Base-by-base conservation (phyloP, 2,329 filamentous ascomycete genomes). In the Aotearoamyces nothofagi region DNA sequence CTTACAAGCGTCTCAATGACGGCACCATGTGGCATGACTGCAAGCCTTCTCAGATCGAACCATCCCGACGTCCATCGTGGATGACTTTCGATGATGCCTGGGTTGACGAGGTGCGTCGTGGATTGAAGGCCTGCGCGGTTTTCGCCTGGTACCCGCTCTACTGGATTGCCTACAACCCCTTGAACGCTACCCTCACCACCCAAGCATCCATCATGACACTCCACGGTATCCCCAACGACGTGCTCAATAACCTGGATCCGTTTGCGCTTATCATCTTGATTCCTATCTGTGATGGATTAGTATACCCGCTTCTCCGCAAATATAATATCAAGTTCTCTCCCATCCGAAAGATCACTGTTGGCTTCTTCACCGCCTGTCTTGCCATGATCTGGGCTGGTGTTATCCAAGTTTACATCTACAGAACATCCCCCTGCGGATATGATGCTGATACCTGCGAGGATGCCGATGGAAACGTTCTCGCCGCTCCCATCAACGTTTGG, bases 61-160 rank as follows among this genome's bases (percentile, higher is more conserved):
- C 60, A 33, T 54, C 66, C 34, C 55, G 59, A 4, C 17, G 20
- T 14, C 29, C 13, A 7, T 11, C 17, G 46, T 69, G 15, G 76
- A 82, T 83, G 71, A 76, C 71, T 0, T 82, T 81, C 40, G 78
- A 84, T 34, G 80, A 87, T 41, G 69, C 67, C 28, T 86, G 78
- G 76, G 72, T 82, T 28, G 68, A 70, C 41, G 71, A 79, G 39
- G 63, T 75, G 9, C 57, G 58, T 31, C 69, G 74, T 44, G 59
- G 32, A 51, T 60, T 45, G 53, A 56, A 41, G 42, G 75, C 74
- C 32, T 79, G 75, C 57, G 61, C 68, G 37, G 75, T 80, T 22
- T 83, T 78, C 49, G 49, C 71, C 36, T 82, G 76, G 59, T 66
- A 73, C 32, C 76, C 77, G 22, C 62, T 73, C 38, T 71, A 67